Conservation (phyloP, 176 grass and related monocot genomes). For the Ensete ventricosum region DNA sequence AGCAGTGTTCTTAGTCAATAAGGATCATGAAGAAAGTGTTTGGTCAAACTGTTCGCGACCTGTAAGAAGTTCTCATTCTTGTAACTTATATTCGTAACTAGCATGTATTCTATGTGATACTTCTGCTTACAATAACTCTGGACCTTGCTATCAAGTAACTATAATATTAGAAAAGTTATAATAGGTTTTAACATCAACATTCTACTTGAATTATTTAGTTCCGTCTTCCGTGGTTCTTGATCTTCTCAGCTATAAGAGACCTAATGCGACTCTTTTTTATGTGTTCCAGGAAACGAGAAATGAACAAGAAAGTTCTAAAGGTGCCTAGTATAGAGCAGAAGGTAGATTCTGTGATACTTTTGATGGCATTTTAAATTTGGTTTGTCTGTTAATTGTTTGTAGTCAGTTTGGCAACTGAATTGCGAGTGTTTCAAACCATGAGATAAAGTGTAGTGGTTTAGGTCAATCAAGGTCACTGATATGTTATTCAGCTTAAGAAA, state of each 20-base stretch:
- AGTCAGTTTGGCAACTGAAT: neutral
- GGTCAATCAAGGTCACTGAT: neutral
- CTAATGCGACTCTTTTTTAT: neutral
- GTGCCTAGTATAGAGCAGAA: constrained; percentile 92
- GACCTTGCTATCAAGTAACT: neutral
- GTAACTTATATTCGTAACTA: neutral
- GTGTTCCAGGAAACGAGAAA: constrained; percentile 62
- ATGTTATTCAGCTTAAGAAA: neutral
- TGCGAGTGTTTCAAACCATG: neutral
- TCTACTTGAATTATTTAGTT: neutral
- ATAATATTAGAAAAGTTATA: neutral
- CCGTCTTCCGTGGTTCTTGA: neutral
- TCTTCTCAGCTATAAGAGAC: neutral
- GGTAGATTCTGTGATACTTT: constrained; percentile 23
- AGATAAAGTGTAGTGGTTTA: neutral
- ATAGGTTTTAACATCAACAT: neutral
- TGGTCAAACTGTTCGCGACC: constrained; percentile 17
- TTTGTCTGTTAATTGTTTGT: neutral
- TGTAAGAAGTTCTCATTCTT: constrained; percentile 11
- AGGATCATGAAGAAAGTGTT: constrained; percentile 23
- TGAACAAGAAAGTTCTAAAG: constrained; percentile 76
- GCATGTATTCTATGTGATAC: neutral
- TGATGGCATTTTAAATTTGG: neutral
- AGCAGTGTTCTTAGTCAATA: neutral
- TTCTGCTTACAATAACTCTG: too few species aligned